Evolutionary conservation across 129 eudicot species (phyloP), one percentile per base, ranked within the genome.

Genomic region (Lactuca saligna): DNA sequence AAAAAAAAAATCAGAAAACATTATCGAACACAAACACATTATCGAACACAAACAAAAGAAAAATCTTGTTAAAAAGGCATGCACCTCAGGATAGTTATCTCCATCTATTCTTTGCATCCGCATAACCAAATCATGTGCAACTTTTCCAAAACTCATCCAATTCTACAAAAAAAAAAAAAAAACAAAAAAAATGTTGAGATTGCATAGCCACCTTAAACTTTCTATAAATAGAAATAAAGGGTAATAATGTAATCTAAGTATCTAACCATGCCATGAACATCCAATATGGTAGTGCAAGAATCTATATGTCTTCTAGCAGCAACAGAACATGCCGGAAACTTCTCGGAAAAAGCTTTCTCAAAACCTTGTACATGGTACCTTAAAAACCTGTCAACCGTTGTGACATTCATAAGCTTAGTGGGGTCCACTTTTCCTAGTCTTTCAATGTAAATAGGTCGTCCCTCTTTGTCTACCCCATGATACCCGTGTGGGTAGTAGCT

Each of bases 121-220:
- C 95, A 86, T 85, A 3, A 89, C 87, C 71, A 92, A 73, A 82
- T 92, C 96, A 75, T 79, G 95, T 16, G 96, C 98, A 54, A 82
- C 85, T 81, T 88, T 92, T 7, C 98, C 96, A 75, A 92, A 89
- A 75, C 86, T 92, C 98, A 88, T 84, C 98, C 98, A 92, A 55
- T 89, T 85, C 98, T 88, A 81, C 83, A 78, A 33, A 65, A 65
- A 33, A 8, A 65, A 78, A 33, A 65, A 65, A 33, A 8, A 65
- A 9, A 66, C 6, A 16, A 11, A 60, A 56, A 63, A 34, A 74
- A 46, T 8, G 2, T 57, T 65, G 4, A 63, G 11, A 41, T 15
- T 17, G n/a, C 41, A 6, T 7, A 49, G 10, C 38, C 29, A 71
- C 51, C 29, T 33, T 49, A 60, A 71, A 60, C 11, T 71, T 60